phyloP scores from a whole-genome alignment of 2,329 filamentous ascomycete genomes.

The Sporothrix curviconia region DNA sequence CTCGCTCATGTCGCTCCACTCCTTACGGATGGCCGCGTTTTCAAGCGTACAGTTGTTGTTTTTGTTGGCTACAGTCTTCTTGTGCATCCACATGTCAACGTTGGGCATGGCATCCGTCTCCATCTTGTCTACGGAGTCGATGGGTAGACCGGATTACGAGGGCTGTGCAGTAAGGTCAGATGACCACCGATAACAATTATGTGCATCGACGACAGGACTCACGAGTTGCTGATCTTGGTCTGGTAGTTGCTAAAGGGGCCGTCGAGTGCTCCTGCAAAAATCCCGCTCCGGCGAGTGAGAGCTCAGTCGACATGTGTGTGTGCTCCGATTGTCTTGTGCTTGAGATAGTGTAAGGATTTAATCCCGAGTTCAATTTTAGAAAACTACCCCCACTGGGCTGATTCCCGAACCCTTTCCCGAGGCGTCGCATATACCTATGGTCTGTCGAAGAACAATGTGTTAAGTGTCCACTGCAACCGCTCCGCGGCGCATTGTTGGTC shows the following conservation, averaged over 20 bases:
- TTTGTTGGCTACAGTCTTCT: constrained; percentile 22
- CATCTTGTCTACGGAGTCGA: constrained; percentile 26
- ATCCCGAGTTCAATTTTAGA: too few relatives aligned
- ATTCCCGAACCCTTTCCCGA: too few relatives aligned
- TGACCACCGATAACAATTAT: background rate
- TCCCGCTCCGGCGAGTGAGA: too few relatives aligned
- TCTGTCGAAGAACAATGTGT: too few relatives aligned
- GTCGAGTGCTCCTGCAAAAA: too few relatives aligned
- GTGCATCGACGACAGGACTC: background rate
- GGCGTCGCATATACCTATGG: too few relatives aligned
- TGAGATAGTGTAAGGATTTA: too few relatives aligned
- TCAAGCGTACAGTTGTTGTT: constrained; percentile 26
- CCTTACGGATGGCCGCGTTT: constrained; percentile 23
- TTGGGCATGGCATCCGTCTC: constrained; percentile 24
- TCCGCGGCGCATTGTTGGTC: too few relatives aligned
- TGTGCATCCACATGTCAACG: constrained; percentile 23
- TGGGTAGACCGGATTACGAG: constrained; percentile 24
- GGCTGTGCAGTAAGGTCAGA: background rate
- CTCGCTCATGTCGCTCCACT: constrained; percentile 25
- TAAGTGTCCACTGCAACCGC: too few relatives aligned
- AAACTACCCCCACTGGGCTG: too few relatives aligned
- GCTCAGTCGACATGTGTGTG: too few relatives aligned
- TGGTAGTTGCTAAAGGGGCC: constrained; percentile 2
- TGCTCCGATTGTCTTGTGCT: too few relatives aligned
- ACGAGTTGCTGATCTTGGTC: background rate